phyloP scores from a whole-genome alignment of 805 yeast species.

The Schwanniomyces yamadae region DNA sequence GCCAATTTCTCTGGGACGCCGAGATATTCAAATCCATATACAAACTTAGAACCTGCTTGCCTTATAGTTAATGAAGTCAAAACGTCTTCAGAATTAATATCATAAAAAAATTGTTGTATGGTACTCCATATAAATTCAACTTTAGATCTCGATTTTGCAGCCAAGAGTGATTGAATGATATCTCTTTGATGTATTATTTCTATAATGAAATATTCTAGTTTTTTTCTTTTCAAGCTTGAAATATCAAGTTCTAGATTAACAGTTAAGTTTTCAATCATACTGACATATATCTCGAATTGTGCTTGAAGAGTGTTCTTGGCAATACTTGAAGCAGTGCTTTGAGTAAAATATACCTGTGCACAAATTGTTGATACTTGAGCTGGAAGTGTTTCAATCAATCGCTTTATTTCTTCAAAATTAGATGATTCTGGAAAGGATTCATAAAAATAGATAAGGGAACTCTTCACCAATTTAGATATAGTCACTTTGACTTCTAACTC shows the following conservation, averaged over 20 bases:
- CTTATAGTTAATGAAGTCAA: slow-evolving; percentile 40
- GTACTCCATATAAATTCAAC: slow-evolving; percentile 45
- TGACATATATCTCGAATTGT: slow-evolving; percentile 5
- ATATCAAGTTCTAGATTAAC: slow-evolving; percentile 18
- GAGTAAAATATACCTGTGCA: slow-evolving; percentile 58
- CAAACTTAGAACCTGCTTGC: slow-evolving; percentile 52
- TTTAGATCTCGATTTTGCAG: slow-evolving; percentile 8
- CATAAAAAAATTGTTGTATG: slow-evolving; percentile 50
- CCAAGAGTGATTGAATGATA: slow-evolving; percentile 23
- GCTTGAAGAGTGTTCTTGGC: slow-evolving; percentile 1
- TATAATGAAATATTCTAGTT: slow-evolving; percentile 59
- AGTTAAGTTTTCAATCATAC: slow-evolving; percentile 27
- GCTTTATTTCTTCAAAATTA: slow-evolving; percentile 4
- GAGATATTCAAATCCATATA: slow-evolving; percentile 79
- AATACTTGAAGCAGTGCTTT: slow-evolving; percentile 31
- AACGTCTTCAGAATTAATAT: slow-evolving; percentile 19
- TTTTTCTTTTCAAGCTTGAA: slow-evolving; percentile 33
- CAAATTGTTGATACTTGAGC: slow-evolving; percentile 58
- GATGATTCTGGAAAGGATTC: neutral
- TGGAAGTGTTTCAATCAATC: slow-evolving; percentile 45
- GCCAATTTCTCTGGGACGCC: slow-evolving; percentile 76
- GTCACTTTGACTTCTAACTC: slow-evolving; percentile 55
- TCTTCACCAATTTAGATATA: slow-evolving; percentile 34
- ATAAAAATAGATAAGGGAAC: slow-evolving; percentile 24
- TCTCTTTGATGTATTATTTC: slow-evolving; percentile 64